Evolutionary conservation across 371 early-diverging fungal species (phyloP), one percentile per base, ranked within the genome.

Genomic region (Apophysomyces variabilis): DNA sequence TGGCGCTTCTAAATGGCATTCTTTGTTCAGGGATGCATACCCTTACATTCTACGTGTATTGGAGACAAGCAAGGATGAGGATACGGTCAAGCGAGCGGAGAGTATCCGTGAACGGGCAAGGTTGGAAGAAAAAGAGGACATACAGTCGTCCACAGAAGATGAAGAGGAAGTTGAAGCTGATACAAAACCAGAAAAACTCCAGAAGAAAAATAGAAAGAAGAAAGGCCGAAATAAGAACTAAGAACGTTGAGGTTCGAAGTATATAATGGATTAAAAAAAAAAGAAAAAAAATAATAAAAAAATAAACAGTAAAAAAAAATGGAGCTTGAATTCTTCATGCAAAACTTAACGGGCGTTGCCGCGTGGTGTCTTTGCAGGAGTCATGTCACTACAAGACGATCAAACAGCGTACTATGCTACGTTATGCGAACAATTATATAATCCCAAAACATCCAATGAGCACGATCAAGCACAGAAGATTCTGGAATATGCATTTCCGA

Each of bases 401-500:
- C 66, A 66, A 35, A 69, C 74, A 13, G 16, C 41, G 18, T 77
- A 74, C 45, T 71, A 74, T 46, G 71, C 68, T 37, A 66, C 65
- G 16, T 64, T 81, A 62, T 85, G 85, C 60, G 72, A 81, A 61
- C 69, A 79, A 35, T 66, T 88, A 32, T 88, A 86, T 70, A 86
- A 84, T 66, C 79, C 91, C 14, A 76, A 84, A 12, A 66, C 75
- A 37, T 63, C 75, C 6, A 69, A 79, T 64, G 83, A 84, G 60
- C 86, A 89, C 56, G 68, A 71, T 41, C 78, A 86, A 61, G 89
- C 91, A 13, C 93, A 93, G 77, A 80, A 79, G 61, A 70, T 87
- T 46, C 79, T 95, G 35, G 90, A 90, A 43, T 81, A 85, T 67
- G 86, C 83, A 65, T 93, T 92, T 58, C 95, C 95, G 21, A 91